Conservation (phyloP, 257 asterid species). For the Buddleja alternifolia region DNA sequence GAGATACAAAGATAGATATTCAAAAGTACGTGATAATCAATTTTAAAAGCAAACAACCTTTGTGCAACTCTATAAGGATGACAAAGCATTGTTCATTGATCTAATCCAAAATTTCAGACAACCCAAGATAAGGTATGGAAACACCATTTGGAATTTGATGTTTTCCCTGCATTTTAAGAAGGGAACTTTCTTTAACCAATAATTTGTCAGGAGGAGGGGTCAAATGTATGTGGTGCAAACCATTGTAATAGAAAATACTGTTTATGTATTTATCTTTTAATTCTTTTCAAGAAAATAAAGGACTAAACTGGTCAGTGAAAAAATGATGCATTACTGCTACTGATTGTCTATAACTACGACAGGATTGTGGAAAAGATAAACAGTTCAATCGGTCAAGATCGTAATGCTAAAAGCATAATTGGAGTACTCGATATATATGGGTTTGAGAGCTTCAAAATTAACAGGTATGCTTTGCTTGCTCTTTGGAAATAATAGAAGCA, state of each 20-base stretch:
- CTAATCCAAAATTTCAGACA: neutral
- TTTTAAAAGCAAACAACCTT: too few relatives aligned
- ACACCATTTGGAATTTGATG: too few relatives aligned
- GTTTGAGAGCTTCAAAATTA: constrained; percentile 92
- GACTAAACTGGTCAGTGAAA: constrained; percentile 12
- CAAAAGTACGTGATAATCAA: too few relatives aligned
- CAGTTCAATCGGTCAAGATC: constrained; percentile 90
- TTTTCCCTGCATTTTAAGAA: too few relatives aligned
- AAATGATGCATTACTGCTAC: constrained; percentile 10
- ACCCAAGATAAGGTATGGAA: too few relatives aligned
- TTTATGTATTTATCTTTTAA: neutral
- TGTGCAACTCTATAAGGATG: neutral
- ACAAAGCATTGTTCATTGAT: neutral
- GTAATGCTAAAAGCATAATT: constrained; percentile 79
- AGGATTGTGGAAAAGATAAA: constrained; percentile 98
- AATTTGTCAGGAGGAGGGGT: too few relatives aligned
- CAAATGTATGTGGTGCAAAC: too few relatives aligned
- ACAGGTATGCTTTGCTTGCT: constrained; percentile 56
- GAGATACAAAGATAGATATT: too few relatives aligned
- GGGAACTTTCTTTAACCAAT: too few relatives aligned
- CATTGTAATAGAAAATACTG: neutral
- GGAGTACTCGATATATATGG: constrained; percentile 97
- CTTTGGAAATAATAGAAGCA: constrained; percentile 12
- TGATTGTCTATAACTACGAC: constrained; percentile 30
- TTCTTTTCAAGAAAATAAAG: constrained; percentile 20